phyloP scores from a whole-genome alignment of 75 land plant genomes.

The Pinus albicaulis region DNA sequence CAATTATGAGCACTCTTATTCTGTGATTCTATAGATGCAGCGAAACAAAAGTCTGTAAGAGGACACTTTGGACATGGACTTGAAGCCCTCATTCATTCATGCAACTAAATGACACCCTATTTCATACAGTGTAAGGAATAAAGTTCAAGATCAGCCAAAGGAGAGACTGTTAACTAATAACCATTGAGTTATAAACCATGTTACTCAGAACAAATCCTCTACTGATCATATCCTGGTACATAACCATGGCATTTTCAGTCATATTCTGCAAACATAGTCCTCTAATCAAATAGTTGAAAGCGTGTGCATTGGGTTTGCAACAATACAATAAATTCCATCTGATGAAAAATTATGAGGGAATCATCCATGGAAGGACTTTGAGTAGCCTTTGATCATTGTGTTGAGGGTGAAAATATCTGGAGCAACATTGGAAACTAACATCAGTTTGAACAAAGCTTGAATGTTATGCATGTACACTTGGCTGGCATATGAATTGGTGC shows the following conservation, averaged over 20 bases:
- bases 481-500: slow-evolving; percentile 36
- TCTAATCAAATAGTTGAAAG: slow-evolving; percentile 51
- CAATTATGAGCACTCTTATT: too few species aligned
- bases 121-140: too few species aligned
- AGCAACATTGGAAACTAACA: slow-evolving; percentile 52
- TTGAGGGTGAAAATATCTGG: slow-evolving; percentile 59
- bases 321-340: slow-evolving; percentile 56
- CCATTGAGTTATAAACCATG: slow-evolving; percentile 57
- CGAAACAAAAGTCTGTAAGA: too few species aligned
- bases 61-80: too few species aligned
- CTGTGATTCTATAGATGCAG: too few species aligned
- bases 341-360: slow-evolving; percentile 61
- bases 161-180: slow-evolving; percentile 49
- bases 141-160: too few species aligned
- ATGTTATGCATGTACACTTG: slow-evolving; percentile 50
- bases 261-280: slow-evolving; percentile 60
- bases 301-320: slow-evolving; percentile 34
- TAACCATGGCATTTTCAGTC: slow-evolving; percentile 50
- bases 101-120: too few species aligned
- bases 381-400: slow-evolving; percentile 63
- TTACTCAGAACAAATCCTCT: slow-evolving; percentile 40
- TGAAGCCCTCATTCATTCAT: too few species aligned
- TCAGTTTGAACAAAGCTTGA: slow-evolving; percentile 50
- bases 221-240: slow-evolving; percentile 39
- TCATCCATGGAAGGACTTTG: slow-evolving; percentile 56